Evolutionary conservation across 2,329 filamentous ascomycete species (phyloP), one percentile per base, ranked within the genome.

Genomic region (Clonostachys rosea): DNA sequence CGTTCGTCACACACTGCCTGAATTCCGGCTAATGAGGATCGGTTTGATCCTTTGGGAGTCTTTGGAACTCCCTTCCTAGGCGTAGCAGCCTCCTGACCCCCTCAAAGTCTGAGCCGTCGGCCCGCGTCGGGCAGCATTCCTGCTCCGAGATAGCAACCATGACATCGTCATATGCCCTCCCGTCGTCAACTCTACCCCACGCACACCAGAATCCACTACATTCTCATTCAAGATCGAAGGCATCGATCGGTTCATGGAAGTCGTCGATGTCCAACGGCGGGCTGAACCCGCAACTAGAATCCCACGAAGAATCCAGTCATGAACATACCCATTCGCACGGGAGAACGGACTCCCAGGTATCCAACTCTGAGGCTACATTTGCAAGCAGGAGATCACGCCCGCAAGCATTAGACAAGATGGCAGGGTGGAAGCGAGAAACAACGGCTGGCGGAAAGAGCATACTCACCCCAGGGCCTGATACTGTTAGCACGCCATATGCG

Each of bases 91-190:
- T 30, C 24, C 24, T 30, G 24, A 30, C 24, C 24, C 24, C 24
- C 24, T 30, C 24, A 30, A 30, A 10, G 24, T 30, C 24, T 30
- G 9, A 30, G 24, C 24, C 24, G 24, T 30, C 24, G 24, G 24
- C 24, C 24, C 24, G 24, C 24, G 24, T 30, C 36, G 14, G 14
- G 36, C 36, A n/a, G 10, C 39, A 45, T 45, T 42, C 44, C 43
- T 30, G 24, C 24, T 30, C 24, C 24, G 24, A 30, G 24, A 30
- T 10, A 43, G 33, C 46, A 42, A 63, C 49, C 48, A 78, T 78
- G 73, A 69, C 74, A 50, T 74, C 76, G 36, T 73, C 78, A 18
- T 81, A 78, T 58, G 67, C 71, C 45, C 61, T 81, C 47, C 78
- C 78, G n/a, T 70, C 74, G 35, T 68, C 75, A 35, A 67, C 74